These are phyloP conservation scores for Nannizziopsis barbatae DNA, from an alignment of 2,329 filamentous ascomycete species.

Conservation along the genomic window DNA sequence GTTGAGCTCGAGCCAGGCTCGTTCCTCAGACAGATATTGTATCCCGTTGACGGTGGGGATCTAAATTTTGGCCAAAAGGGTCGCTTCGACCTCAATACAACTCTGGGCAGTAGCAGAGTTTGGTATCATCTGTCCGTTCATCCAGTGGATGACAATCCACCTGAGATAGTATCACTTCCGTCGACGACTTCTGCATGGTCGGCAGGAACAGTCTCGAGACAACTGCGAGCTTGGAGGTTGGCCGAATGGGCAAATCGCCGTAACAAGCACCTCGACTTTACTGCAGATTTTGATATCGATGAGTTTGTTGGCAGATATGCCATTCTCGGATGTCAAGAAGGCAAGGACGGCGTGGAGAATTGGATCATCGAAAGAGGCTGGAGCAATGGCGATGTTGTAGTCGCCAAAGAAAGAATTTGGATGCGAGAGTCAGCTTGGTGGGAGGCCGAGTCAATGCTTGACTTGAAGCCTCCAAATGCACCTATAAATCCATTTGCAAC, in stretches of 20 bases:
- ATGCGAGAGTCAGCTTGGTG: slow-evolving; percentile 91
- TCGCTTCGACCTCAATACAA: slow-evolving; percentile 63
- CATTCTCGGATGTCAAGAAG: slow-evolving; percentile 74
- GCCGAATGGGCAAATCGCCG: slow-evolving; percentile 94
- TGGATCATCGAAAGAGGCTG: slow-evolving; percentile 92
- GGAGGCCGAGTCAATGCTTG: slow-evolving; percentile 94
- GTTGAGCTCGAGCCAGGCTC: slow-evolving; percentile 70
- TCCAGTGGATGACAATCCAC: slow-evolving; percentile 75
- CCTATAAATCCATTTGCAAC: slow-evolving; percentile 36
- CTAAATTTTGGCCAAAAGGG: slow-evolving; percentile 67
- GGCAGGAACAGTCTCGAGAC: slow-evolving; percentile 79
- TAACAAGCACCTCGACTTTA: slow-evolving; percentile 86
- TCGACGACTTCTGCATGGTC: slow-evolving; percentile 80
- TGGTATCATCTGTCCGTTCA: slow-evolving; percentile 94
- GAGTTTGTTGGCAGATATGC: slow-evolving; percentile 81
- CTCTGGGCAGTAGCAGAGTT: slow-evolving; percentile 71
- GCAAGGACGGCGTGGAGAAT: slow-evolving; percentile 81
- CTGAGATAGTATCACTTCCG: slow-evolving; percentile 58
- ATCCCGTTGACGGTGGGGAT: slow-evolving; percentile 66
- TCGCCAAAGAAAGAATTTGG: slow-evolving; percentile 89
- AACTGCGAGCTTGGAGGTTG: slow-evolving; percentile 84
- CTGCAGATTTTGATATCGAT: slow-evolving; percentile 87
- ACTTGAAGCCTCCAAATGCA: slow-evolving; percentile 59
- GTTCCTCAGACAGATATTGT: slow-evolving; percentile 70
- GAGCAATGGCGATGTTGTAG: slow-evolving; percentile 92